Evolutionary conservation across 2,329 filamentous ascomycete species (phyloP), one percentile per base, ranked within the genome.

Genomic region (Fusarium pseudoanthophilum): DNA sequence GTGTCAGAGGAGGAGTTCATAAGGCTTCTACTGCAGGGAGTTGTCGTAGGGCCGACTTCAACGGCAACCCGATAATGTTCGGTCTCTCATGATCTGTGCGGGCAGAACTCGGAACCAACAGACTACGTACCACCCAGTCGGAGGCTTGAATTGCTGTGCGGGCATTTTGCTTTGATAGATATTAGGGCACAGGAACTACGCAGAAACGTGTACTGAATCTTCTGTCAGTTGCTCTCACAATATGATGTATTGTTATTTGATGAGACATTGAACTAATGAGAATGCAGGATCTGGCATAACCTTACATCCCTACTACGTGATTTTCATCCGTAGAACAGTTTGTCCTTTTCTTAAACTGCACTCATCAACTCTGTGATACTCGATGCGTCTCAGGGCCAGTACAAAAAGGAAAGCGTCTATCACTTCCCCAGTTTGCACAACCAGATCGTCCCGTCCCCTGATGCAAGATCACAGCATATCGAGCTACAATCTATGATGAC

Each of bases 381-480:
- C 59, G 53, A 60, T 34, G 28, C 61, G 59, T 64, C 61, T 45
- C 66, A 66, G 36, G 49, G 30, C 26, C 39, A 69, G 30, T 70
- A 58, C 48, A 37, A 67, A 67, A 53, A 67, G 51, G 40, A 68
- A 70, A 70, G 40, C 39, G 64, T 55, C 60, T 49, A 37, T 37
- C 46, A 53, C 43, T 62, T 62, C 67, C 70, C 70, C 71, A 62
- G 63, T 55, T 60, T 58, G 66, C 67, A 60, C 66, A 42, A 40
- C 56, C 62, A 76, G 74, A 76, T 76, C 74, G 69, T 75, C 74
- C 74, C 74, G 74, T 64, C 60, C 56, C 64, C 62, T 60, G 59
- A 69, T 71, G 72, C 65, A 60, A 75, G 74, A 76, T 76, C 74
- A 49, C 59, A 64, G 40, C 45, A 55, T 70, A 61, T 72, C 58